phyloP scores from a whole-genome alignment of 352 stramenopile genomes.

The Pythium volutum region DNA sequence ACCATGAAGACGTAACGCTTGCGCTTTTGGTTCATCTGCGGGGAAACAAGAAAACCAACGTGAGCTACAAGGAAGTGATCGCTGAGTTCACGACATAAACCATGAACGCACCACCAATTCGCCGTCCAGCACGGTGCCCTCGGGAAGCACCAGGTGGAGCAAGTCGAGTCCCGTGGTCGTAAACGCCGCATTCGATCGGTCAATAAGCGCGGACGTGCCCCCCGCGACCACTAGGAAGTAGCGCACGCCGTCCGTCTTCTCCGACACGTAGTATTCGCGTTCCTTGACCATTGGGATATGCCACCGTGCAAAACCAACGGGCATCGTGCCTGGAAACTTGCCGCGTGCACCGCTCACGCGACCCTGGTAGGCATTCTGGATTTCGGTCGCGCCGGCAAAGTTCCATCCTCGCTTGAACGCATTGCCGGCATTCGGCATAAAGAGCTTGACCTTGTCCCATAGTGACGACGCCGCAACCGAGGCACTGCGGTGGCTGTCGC shows the following conservation, averaged over 20 bases:
- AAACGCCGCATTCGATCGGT: conserved; percentile 79
- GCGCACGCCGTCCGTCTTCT: conserved; percentile 91
- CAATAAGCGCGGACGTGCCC: conserved; percentile 62
- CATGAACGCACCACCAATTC: conserved; percentile 74
- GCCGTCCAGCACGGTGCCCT: conserved; percentile 88
- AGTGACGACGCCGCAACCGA: conserved; percentile 60
- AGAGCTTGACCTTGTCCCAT: conserved; percentile 84
- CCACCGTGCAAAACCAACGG: conserved; percentile 88
- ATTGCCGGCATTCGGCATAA: conserved; percentile 77
- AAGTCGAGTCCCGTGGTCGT: conserved; percentile 74
- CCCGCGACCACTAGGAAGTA: conserved; percentile 88
- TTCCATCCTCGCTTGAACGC: conserved; percentile 80
- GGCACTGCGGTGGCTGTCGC: conserved; percentile 73
- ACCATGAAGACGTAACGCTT: conserved; percentile 88
- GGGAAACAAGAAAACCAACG: background rate
- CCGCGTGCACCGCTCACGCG: conserved; percentile 54
- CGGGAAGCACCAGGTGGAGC: conserved; percentile 73
- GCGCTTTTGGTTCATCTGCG: conserved; percentile 75
- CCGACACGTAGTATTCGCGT: conserved; percentile 85
- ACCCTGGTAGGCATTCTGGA: conserved; percentile 79
- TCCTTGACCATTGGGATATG: conserved; percentile 85
- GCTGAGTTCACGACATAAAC: background rate
- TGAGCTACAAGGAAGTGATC: background rate
- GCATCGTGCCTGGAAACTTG: conserved; percentile 90
- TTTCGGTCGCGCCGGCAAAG: conserved; percentile 59